Percentiles rank a stretch among this genome's conserved stretches.
These are phyloP conservation scores for Kalmusia sp. DNA, from an alignment of 2,329 filamentous ascomycete species.

Conservation along the genomic window DNA sequence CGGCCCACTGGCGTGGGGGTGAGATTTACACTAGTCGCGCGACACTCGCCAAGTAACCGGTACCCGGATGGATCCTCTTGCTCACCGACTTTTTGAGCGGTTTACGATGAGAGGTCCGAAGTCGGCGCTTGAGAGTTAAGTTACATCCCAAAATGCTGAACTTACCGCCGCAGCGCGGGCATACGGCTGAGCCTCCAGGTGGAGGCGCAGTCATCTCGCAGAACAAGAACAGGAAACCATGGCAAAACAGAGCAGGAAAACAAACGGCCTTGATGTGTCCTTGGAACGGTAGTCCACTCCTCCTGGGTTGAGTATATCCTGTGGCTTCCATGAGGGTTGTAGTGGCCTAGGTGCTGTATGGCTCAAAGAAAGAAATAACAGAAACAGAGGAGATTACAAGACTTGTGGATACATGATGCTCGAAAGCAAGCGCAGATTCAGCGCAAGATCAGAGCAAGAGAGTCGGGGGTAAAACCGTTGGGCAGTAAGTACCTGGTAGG, in stretches of 20 bases:
- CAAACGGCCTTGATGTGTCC: constrained; percentile 29
- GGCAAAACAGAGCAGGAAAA: constrained; percentile 26
- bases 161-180: constrained; percentile 38
- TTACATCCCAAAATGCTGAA: constrained; percentile 27
- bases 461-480: constrained; percentile 46
- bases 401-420: constrained; percentile 31
- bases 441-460: constrained; percentile 31
- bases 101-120: constrained; percentile 34
- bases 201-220: constrained; percentile 7
- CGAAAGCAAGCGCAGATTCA: constrained; percentile 21
- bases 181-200: constrained; percentile 21
- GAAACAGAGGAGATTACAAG: constrained; percentile 35
- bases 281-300: constrained; percentile 19
- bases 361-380: constrained; percentile 30
- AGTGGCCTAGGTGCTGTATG: constrained; percentile 35
- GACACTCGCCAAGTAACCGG: constrained; percentile 25
- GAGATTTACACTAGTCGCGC: constrained; percentile 20
- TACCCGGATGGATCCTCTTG: constrained; percentile 26
- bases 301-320: constrained; percentile 24
- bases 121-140: constrained; percentile 25
- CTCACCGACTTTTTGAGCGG: constrained; percentile 36
- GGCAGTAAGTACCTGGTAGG: constrained; percentile 53
- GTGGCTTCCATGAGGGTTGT: constrained; percentile 26
- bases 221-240: constrained; percentile 12
- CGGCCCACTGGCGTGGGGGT: constrained; percentile 2